Evolutionary conservation across 2,329 filamentous ascomycete species (phyloP).

Genomic region (Aspergillus proliferans): DNA sequence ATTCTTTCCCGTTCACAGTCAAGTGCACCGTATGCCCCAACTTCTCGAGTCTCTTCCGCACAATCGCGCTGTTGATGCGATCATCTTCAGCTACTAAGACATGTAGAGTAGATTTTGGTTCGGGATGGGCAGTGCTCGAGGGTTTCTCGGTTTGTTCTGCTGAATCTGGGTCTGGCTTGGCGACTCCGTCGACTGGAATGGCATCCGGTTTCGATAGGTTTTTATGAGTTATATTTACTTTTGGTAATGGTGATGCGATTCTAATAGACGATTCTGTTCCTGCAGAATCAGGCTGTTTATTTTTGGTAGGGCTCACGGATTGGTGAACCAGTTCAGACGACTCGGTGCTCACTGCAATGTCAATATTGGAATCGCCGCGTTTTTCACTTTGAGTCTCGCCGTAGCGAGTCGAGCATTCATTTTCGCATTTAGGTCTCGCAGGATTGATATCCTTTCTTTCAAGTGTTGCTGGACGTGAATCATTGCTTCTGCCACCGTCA

Average conservation of each 20-base stretch:
- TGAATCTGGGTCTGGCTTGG: neutral
- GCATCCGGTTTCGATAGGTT: no score
- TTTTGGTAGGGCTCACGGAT: neutral
- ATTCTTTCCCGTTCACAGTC: constrained; percentile 80
- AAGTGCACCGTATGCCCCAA: constrained; percentile 64
- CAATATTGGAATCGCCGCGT: neutral
- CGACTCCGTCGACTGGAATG: no score
- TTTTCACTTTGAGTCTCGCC: neutral
- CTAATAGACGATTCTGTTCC: no score
- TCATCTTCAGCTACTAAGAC: constrained; percentile 84
- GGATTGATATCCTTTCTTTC: neutral
- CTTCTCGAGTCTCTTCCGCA: constrained; percentile 74
- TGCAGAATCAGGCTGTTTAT: neutral
- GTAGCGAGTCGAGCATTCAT: neutral
- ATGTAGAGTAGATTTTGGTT: constrained; percentile 10
- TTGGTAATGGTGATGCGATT: no score
- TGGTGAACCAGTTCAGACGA: neutral
- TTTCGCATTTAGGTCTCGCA: neutral
- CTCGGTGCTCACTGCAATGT: neutral
- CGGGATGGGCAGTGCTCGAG: neutral
- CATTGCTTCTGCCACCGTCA: neutral
- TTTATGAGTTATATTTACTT: no score
- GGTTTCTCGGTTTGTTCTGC: neutral
- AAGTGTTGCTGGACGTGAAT: neutral
- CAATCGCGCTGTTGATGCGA: constrained; percentile 75